Evolutionary conservation across 345 rosid genomes (phyloP).

Genomic region (Tarenaya hassleriana): DNA sequence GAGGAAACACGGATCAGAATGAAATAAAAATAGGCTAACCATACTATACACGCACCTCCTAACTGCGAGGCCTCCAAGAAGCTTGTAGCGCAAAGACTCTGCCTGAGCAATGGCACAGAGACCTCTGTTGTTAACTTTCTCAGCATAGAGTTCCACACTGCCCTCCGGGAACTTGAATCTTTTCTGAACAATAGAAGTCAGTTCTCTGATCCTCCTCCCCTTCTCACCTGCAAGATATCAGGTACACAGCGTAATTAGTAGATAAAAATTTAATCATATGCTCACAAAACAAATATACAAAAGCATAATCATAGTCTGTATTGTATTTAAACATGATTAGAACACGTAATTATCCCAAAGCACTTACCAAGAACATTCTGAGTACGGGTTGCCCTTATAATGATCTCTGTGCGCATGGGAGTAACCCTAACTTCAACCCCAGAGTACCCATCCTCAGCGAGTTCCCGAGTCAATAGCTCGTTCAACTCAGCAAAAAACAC

Average conservation of each 20-base stretch:
- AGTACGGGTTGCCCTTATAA: conserved; percentile 82
- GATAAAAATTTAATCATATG: neutral
- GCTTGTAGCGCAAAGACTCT: conserved; percentile 83
- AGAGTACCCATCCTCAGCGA: conserved; percentile 91
- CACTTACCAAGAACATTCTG: conserved; percentile 73
- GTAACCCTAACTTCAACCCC: conserved; percentile 88
- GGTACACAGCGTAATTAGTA: neutral
- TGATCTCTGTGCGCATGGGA: conserved; percentile 85
- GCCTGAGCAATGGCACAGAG: conserved; percentile 95
- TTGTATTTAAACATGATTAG: neutral
- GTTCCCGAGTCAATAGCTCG: conserved; percentile 67
- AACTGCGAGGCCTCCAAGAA: conserved; percentile 89
- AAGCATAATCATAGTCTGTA: neutral
- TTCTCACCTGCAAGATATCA: conserved; percentile 50
- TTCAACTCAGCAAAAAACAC: conserved; percentile 76
- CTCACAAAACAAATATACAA: neutral
- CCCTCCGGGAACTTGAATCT: conserved; percentile 63
- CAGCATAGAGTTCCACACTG: conserved; percentile 78
- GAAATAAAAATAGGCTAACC: neutral
- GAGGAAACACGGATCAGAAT: neutral
- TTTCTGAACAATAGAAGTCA: conserved; percentile 70
- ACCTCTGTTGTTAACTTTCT: conserved; percentile 66
- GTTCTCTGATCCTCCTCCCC: conserved; percentile 78
- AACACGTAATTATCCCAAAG: neutral
- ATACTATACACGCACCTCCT: conserved; percentile 37